Percentiles rank a stretch among this genome's conserved stretches.
Conservation (phyloP, 805 yeast species). For the Ogataea angusta region DNA sequence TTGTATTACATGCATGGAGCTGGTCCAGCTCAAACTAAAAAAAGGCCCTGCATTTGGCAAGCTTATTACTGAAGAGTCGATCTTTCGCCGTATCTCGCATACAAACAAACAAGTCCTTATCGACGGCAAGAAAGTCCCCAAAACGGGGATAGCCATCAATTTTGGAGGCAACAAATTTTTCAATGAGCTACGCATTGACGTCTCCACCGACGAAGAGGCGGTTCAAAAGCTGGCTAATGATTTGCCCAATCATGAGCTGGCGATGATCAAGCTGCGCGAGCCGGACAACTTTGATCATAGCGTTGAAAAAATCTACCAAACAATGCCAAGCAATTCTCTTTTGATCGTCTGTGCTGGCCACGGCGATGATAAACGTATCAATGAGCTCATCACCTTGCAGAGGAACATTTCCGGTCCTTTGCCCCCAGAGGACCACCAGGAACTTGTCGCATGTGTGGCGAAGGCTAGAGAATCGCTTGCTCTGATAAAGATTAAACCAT, state of each 20-base stretch:
- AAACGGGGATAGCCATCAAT: constrained; percentile 10
- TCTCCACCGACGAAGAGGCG: constrained; percentile 59
- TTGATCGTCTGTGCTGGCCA: constrained; percentile 60
- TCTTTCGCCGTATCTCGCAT: constrained; percentile 38
- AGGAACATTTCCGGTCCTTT: constrained; percentile 1
- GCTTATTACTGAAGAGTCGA: constrained; percentile 38
- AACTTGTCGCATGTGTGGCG: constrained; percentile 1
- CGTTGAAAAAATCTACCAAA: constrained; percentile 45
- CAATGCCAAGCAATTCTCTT: constrained; percentile 56
- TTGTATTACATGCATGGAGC: constrained; percentile 72
- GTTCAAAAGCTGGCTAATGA: constrained; percentile 40
- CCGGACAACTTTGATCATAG: constrained; percentile 50
- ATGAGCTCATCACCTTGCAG: neutral
- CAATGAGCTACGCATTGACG: constrained; percentile 33
- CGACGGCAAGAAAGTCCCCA: constrained; percentile 26
- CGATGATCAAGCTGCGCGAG: constrained; percentile 56
- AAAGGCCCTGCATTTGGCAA: constrained; percentile 69
- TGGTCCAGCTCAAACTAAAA: constrained; percentile 63
- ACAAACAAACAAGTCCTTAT: constrained; percentile 22
- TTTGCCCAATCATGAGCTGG: constrained; percentile 42
- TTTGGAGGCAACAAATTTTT: constrained; percentile 7
- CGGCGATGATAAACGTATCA: constrained; percentile 39
- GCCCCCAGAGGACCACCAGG: constrained; percentile 4
- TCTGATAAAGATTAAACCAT: constrained; percentile 34
- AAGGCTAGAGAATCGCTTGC: constrained; percentile 60